Percentiles rank a stretch among this genome's conserved stretches.
These are phyloP conservation scores for Aspergillus amoenus DNA, from an alignment of 2,329 filamentous ascomycete species.

Conservation along the genomic window DNA sequence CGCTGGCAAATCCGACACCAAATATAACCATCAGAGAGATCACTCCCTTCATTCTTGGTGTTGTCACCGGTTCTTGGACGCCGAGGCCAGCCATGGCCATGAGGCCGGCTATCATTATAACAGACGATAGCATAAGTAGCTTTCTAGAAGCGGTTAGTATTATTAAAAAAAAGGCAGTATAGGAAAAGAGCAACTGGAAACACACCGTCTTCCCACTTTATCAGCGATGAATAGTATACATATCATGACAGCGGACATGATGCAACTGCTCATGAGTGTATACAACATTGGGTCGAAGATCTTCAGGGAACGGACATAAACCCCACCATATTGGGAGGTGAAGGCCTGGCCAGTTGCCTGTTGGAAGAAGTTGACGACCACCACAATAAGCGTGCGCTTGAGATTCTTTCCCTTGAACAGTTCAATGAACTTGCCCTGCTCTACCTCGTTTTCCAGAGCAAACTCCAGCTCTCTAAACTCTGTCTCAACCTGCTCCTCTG, in stretches of 20 bases:
- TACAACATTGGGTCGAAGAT: constrained; percentile 17
- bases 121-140: neutral
- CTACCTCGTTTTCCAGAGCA: constrained; percentile 17
- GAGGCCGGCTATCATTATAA: neutral
- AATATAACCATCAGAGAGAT: constrained; percentile 18
- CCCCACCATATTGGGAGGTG: constrained; percentile 19
- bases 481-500: neutral
- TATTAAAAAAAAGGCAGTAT: neutral
- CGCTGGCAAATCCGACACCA: constrained; percentile 12
- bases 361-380: constrained; percentile 24
- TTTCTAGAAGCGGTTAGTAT: neutral
- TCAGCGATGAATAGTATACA: neutral
- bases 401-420: constrained; percentile 20
- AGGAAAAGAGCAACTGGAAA: neutral
- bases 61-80: neutral
- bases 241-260: neutral
- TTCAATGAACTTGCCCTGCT: constrained; percentile 21
- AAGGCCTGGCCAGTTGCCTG: constrained; percentile 25
- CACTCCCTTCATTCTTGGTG: constrained; percentile 4
- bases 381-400: constrained; percentile 22
- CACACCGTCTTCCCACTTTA: neutral
- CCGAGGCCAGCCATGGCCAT: neutral
- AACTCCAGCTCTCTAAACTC: constrained; percentile 1
- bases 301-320: constrained; percentile 23
- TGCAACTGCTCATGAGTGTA: constrained; percentile 1